phyloP scores from a whole-genome alignment of 1,284 basidiomycete genomes.

The Cryptococcus sp. region DNA sequence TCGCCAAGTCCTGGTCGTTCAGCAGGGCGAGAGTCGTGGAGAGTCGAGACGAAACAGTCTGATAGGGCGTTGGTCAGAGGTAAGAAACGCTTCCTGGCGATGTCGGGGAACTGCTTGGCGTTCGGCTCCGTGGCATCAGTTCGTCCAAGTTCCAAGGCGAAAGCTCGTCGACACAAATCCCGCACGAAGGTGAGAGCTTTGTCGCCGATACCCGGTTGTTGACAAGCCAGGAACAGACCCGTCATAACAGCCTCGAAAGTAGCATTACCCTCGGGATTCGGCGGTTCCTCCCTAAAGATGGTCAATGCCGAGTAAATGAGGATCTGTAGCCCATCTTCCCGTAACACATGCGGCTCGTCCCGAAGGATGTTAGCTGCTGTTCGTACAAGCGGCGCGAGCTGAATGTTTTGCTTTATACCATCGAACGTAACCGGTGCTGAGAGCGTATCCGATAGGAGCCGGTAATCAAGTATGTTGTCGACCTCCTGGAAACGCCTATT shows the following conservation, averaged over 20 bases:
- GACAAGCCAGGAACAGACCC: slow-evolving; percentile 42
- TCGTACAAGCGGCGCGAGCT: slow-evolving; percentile 69
- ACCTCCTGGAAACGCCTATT: slow-evolving; percentile 86
- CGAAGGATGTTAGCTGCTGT: slow-evolving; percentile 70
- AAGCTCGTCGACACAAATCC: slow-evolving; percentile 38
- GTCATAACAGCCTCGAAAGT: slow-evolving; percentile 41
- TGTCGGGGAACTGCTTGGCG: slow-evolving; percentile 28
- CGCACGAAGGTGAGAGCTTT: slow-evolving; percentile 42
- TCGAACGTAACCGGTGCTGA: slow-evolving; percentile 73
- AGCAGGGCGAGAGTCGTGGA: slow-evolving; percentile 65
- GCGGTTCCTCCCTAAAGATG: slow-evolving; percentile 65
- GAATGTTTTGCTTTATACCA: slow-evolving; percentile 67
- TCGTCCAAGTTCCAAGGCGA: slow-evolving; percentile 41
- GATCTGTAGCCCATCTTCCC: slow-evolving; percentile 73
- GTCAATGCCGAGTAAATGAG: slow-evolving; percentile 73
- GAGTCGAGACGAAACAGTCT: slow-evolving; percentile 73
- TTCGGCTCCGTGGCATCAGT: slow-evolving; percentile 23
- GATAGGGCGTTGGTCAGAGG: slow-evolving; percentile 51
- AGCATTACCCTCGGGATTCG: slow-evolving; percentile 36
- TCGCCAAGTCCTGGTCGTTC: slow-evolving; percentile 65
- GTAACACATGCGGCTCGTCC: slow-evolving; percentile 65
- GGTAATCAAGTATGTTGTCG: slow-evolving; percentile 75
- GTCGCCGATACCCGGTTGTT: slow-evolving; percentile 26
- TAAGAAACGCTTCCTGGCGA: slow-evolving; percentile 38
- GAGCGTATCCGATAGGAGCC: slow-evolving; percentile 67